Conservation (phyloP, 371 early-diverging fungal species). For the Mortierella sp. region DNA sequence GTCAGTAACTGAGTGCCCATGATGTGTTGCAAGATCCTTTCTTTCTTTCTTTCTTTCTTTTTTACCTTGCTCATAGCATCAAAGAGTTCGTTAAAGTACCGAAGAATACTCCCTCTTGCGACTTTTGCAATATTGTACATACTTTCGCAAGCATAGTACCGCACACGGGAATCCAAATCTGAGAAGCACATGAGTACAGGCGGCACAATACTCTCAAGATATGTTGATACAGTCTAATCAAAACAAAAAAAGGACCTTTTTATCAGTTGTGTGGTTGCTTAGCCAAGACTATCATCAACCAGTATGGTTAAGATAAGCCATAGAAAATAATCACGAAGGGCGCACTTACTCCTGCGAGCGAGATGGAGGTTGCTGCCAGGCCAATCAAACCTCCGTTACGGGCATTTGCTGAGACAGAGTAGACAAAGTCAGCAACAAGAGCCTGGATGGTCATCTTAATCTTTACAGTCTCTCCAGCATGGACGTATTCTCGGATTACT, state of each 20-base stretch:
- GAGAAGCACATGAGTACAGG: conserved; percentile 91
- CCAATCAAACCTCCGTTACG: conserved; percentile 95
- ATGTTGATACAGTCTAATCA: conserved; percentile 69
- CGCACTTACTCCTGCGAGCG: conserved; percentile 78
- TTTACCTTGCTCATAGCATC: conserved; percentile 90
- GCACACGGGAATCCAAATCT: conserved; percentile 89
- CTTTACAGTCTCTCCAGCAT: conserved; percentile 61
- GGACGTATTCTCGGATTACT: conserved; percentile 76
- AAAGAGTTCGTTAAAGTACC: conserved; percentile 94
- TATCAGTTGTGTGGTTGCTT: neutral
- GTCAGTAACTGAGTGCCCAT: neutral
- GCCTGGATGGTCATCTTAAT: conserved; percentile 75
- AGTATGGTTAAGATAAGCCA: neutral
- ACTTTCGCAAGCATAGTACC: conserved; percentile 95
- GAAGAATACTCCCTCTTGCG: conserved; percentile 83
- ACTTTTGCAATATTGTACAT: conserved; percentile 97
- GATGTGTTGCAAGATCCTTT: neutral
- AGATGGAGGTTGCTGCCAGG: conserved; percentile 89
- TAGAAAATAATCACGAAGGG: neutral
- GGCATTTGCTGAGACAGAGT: conserved; percentile 81
- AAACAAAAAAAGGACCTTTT: neutral
- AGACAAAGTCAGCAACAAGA: conserved; percentile 85
- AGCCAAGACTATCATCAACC: neutral
- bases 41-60: neutral
- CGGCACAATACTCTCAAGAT: conserved; percentile 84